Evolutionary conservation across 2,329 filamentous ascomycete species (phyloP).

Genomic region (Didymosphaeria variabile): DNA sequence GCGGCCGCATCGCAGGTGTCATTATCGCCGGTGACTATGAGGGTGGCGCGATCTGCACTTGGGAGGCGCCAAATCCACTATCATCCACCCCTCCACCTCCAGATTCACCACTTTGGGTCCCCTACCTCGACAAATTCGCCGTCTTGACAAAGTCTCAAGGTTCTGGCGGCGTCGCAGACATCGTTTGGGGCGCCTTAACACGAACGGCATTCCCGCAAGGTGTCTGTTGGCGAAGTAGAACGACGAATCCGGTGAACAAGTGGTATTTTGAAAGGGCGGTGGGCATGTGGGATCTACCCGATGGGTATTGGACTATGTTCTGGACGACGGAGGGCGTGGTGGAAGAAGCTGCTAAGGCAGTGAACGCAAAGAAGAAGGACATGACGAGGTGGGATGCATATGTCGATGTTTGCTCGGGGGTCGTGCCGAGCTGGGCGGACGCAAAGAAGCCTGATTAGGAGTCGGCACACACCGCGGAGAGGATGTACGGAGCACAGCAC

Average conservation of each 20-base stretch:
- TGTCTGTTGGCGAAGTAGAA: conserved; percentile 90
- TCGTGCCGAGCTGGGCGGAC: conserved; percentile 61
- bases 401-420: conserved; percentile 57
- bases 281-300: conserved; percentile 82
- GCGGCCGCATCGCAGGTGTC: conserved; percentile 82
- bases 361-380: conserved; percentile 38
- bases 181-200: conserved; percentile 97
- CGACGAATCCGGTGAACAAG: conserved; percentile 95
- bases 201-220: conserved; percentile 85
- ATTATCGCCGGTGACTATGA: conserved; percentile 98
- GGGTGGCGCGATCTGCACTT: conserved; percentile 92
- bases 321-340: conserved; percentile 77
- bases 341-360: conserved; percentile 63
- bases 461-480: not conserved
- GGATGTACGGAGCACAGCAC: no score
- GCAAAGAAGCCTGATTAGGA: conserved; percentile 41
- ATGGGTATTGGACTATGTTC: conserved; percentile 97
- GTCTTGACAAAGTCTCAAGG: conserved; percentile 90
- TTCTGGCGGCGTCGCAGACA: conserved; percentile 89
- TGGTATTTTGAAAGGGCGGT: conserved; percentile 96
- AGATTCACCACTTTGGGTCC: conserved; percentile 70
- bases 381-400: conserved; percentile 57
- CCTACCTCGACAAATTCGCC: conserved; percentile 97
- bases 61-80: conserved; percentile 78
- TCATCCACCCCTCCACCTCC: conserved; percentile 21